These are phyloP conservation scores for Cymbidium sinense DNA, from an alignment of 106 monocot species.

Conservation along the genomic window DNA sequence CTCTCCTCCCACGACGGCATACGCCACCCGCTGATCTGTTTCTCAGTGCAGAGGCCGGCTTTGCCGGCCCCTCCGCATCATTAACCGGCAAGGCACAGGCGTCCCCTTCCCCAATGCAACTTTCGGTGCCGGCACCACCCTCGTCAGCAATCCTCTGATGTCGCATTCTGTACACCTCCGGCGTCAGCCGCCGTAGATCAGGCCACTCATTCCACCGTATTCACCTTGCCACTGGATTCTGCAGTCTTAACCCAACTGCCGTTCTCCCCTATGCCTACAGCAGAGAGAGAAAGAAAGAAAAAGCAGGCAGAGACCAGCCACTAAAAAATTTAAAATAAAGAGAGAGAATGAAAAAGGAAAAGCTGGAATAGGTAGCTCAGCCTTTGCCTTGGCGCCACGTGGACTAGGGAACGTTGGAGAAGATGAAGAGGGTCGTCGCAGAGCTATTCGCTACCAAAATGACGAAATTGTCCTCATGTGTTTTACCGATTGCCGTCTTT, in stretches of 20 bases:
- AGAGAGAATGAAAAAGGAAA: background rate
- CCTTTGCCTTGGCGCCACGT: background rate
- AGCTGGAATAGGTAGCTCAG: background rate
- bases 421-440: background rate
- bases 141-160: background rate
- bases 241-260: too few species aligned
- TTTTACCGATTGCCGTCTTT: too few species aligned
- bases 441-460: background rate
- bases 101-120: too few species aligned
- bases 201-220: background rate
- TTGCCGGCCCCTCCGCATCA: background rate
- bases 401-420: background rate
- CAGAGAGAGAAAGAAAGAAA: background rate
- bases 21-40: slow-evolving; percentile 1
- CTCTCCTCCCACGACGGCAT: slow-evolving; percentile 11
- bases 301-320: background rate
- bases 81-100: too few species aligned
- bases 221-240: background rate
- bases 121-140: too few species aligned
- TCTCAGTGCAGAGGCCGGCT: background rate
- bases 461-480: background rate
- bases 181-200: background rate
- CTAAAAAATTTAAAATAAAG: background rate
- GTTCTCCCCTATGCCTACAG: too few species aligned
- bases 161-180: slow-evolving; percentile 2